Percentiles rank a stretch among this genome's conserved stretches.
These are phyloP conservation scores for Trebouxia sp. DNA, from an alignment of 139 green algal genomes.

Conservation along the genomic window DNA sequence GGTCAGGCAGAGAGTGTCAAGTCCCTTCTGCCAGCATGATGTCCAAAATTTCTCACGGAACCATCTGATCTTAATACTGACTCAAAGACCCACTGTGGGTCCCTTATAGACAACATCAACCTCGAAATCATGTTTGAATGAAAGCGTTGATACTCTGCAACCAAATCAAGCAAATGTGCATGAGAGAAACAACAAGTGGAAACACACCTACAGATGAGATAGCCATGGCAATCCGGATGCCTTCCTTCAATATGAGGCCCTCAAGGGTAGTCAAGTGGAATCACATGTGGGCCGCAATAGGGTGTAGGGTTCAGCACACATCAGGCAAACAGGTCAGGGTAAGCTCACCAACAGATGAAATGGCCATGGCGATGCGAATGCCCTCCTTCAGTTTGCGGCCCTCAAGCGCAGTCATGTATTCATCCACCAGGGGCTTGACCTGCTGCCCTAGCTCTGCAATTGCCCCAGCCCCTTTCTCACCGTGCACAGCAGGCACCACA, in stretches of 20 bases:
- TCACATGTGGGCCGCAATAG: no score
- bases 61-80: no score
- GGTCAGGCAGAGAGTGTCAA: no score
- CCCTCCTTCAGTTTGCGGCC: conserved; percentile 72
- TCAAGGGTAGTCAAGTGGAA: conserved; percentile 80
- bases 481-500: conserved; percentile 47
- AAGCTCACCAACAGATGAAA: conserved; percentile 43
- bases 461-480: conserved; percentile 37
- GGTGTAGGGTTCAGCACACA: neutral
- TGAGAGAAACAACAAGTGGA: no score
- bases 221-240: conserved; percentile 69
- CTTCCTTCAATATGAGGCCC: conserved; percentile 71
- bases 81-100: no score
- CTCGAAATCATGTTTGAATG: no score
- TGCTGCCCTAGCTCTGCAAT: conserved; percentile 55
- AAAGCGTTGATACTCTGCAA: no score
- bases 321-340: neutral
- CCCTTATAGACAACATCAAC: no score
- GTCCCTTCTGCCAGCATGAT: no score
- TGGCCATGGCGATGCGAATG: conserved; percentile 68
- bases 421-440: conserved; percentile 59
- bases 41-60: no score
- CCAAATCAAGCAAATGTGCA: neutral
- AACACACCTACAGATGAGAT: neutral
- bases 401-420: conserved; percentile 82